Evolutionary conservation across 164 flowering plant species (phyloP).

Genomic region (Vitis rupestris): DNA sequence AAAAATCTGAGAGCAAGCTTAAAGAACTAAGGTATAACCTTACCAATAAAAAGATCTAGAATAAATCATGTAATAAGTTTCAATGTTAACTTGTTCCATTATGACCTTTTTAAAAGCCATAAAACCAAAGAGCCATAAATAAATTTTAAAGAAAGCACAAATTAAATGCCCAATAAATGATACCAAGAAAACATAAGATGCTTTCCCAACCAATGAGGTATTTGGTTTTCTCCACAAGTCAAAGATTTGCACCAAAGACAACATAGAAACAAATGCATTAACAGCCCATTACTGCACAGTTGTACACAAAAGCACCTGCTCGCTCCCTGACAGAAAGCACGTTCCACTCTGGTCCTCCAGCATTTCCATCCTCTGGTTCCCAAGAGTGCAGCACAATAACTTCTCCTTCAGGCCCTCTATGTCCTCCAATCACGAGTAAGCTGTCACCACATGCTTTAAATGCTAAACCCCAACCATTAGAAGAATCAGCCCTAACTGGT

Average conservation of each 20-base stretch:
- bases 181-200: neutral
- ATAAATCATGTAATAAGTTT: no score
- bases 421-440: slow-evolving; percentile 28
- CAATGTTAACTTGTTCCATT: no score
- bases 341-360: slow-evolving; percentile 12
- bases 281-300: slow-evolving; percentile 39
- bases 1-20: no score
- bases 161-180: neutral
- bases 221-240: neutral
- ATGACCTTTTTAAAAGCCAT: no score
- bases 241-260: neutral
- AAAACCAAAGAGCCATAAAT: no score
- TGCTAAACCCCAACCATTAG: slow-evolving; percentile 36
- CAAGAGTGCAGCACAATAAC: slow-evolving; percentile 27
- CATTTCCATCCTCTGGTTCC: slow-evolving; percentile 13
- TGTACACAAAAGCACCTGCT: slow-evolving; percentile 31
- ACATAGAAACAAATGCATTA: neutral
- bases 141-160: neutral
- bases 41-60: no score
- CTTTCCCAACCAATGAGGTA: neutral
- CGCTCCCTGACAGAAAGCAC: slow-evolving; percentile 18
- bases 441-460: slow-evolving; percentile 27
- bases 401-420: slow-evolving; percentile 16
- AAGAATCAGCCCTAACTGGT: slow-evolving; percentile 28
- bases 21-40: no score